Evolutionary conservation across 768 basidiomycete genomes (phyloP).

Genomic region (Hypholoma sublateritium): DNA sequence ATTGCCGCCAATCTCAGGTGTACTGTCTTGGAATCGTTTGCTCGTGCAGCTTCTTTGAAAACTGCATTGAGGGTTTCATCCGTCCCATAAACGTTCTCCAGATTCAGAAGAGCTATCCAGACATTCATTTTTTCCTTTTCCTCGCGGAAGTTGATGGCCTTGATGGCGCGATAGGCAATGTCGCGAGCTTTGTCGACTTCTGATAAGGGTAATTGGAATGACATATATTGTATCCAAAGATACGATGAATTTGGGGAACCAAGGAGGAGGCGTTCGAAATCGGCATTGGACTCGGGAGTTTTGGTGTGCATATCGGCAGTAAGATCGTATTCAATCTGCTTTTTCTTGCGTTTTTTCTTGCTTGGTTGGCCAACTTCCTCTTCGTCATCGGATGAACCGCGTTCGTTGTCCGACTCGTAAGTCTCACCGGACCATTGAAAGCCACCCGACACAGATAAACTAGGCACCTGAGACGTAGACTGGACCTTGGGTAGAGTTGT

Average conservation of each 20-base stretch:
- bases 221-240: constrained; percentile 99
- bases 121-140: constrained; percentile 95
- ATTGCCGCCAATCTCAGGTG: constrained; percentile 84
- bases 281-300: constrained; percentile 85
- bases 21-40: constrained; percentile 92
- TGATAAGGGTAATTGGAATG: constrained; percentile 95
- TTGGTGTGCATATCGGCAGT: constrained; percentile 88
- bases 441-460: constrained; percentile 56
- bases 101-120: constrained; percentile 94
- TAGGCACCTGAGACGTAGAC: constrained; percentile 23
- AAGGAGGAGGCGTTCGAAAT: constrained; percentile 91
- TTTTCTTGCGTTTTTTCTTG: constrained; percentile 64
- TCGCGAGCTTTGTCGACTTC: constrained; percentile 94
- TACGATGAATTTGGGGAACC: constrained; percentile 97
- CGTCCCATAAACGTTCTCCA: constrained; percentile 92
- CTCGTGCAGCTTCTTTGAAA: constrained; percentile 87
- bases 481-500: constrained; percentile 10
- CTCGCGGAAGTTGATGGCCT: constrained; percentile 91
- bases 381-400: constrained; percentile 45
- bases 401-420: constrained; percentile 33
- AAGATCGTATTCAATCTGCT: constrained; percentile 72
- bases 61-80: constrained; percentile 74
- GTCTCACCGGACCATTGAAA: constrained; percentile 69
- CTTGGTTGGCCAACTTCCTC: constrained; percentile 43
- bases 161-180: constrained; percentile 80